Conservation (phyloP, 75 land plant genomes). For the Picea glauca region DNA sequence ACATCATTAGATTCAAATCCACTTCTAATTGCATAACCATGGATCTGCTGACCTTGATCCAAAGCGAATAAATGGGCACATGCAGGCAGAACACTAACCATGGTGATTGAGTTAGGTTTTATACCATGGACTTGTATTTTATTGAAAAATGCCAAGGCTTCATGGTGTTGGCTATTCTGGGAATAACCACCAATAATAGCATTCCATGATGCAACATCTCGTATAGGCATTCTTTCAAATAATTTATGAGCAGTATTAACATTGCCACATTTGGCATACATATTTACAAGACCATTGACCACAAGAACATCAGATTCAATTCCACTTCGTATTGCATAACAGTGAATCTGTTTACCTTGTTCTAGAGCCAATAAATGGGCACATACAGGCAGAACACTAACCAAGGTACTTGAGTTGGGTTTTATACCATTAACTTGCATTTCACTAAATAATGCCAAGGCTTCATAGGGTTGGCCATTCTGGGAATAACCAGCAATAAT, state of each 20-base stretch:
- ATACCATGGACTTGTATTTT: slow-evolving; percentile 18
- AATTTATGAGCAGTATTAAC: slow-evolving; percentile 6
- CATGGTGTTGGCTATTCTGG: slow-evolving; percentile 1
- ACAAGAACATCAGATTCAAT: slow-evolving; percentile 18
- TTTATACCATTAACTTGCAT: too few species aligned
- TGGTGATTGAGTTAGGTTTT: slow-evolving; percentile 14
- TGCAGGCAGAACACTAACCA: slow-evolving; percentile 13
- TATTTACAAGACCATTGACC: slow-evolving; percentile 13
- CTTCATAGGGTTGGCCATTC: slow-evolving; percentile 8
- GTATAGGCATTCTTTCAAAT: slow-evolving; percentile 10
- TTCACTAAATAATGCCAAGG: too few species aligned
- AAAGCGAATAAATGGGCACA: slow-evolving; percentile 10
- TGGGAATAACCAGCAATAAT: slow-evolving; percentile 43
- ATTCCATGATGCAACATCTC: slow-evolving; percentile 19
- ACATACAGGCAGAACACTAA: too few species aligned
- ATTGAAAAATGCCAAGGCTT: slow-evolving; percentile 5
- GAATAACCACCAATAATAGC: slow-evolving; percentile 14
- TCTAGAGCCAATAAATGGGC: too few species aligned
- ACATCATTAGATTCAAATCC: slow-evolving; percentile 18
- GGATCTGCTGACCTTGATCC: slow-evolving; percentile 24
- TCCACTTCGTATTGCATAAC: slow-evolving; percentile 23
- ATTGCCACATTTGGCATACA: slow-evolving; percentile 23
- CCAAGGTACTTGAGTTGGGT: too few species aligned
- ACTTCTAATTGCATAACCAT: slow-evolving; percentile 15
- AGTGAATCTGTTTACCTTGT: slow-evolving; percentile 48